Evolutionary conservation across 2,329 filamentous ascomycete species (phyloP).

Genomic region (Sclerotinia borealis): DNA sequence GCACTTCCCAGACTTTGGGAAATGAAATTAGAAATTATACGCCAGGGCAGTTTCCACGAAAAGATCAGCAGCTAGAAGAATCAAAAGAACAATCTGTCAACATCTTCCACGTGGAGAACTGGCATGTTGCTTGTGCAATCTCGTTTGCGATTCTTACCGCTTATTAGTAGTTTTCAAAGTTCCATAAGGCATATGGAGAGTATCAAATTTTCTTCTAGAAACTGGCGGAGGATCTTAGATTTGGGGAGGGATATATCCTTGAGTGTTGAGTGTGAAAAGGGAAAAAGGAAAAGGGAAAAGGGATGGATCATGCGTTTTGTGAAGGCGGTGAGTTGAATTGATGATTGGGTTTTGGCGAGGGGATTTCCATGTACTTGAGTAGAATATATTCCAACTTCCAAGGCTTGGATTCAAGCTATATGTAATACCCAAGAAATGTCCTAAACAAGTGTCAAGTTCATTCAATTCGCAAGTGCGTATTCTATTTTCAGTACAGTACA

Average conservation of each 20-base stretch:
- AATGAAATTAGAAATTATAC: background rate
- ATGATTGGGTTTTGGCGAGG: background rate
- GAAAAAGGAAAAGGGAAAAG: background rate
- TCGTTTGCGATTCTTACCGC: background rate
- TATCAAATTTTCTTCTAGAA: constrained; percentile 4
- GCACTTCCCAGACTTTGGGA: background rate
- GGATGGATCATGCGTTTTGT: background rate
- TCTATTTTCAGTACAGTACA: background rate
- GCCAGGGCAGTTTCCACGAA: background rate
- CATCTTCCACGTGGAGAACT: background rate
- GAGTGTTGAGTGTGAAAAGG: too few relatives aligned
- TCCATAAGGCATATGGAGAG: too few relatives aligned
- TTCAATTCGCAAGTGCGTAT: background rate
- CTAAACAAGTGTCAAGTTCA: background rate
- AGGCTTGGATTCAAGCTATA: background rate
- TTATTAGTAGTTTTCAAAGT: background rate
- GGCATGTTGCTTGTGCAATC: background rate
- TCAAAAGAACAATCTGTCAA: constrained; percentile 6
- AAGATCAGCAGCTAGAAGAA: constrained; percentile 4
- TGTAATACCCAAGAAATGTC: too few relatives aligned
- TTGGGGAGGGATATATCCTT: constrained; percentile 1
- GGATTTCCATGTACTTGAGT: background rate
- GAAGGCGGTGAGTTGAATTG: constrained; percentile 1
- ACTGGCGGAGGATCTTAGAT: background rate
- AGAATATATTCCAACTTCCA: too few relatives aligned